Evolutionary conservation across 352 stramenopile species (phyloP).

Genomic region (Globisporangium barbulae): DNA sequence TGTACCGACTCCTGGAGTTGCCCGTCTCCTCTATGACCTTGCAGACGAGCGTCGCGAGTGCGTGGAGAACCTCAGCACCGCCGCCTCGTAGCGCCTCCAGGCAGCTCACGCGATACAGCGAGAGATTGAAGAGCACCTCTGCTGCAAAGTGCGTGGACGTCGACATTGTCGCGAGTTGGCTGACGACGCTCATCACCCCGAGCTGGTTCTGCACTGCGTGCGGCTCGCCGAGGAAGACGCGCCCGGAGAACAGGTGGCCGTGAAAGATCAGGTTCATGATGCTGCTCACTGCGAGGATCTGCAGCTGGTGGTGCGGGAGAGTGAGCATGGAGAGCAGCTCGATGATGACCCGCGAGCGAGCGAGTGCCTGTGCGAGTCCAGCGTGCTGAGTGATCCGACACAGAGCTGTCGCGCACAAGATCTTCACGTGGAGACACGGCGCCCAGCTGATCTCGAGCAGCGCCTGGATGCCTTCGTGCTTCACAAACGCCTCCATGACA

Average conservation of each 20-base stretch:
- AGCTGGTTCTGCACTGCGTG: constrained; percentile 66
- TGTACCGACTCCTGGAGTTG: constrained; percentile 14
- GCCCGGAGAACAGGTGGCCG: constrained; percentile 61
- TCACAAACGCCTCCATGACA: constrained; percentile 48
- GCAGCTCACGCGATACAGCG: constrained; percentile 55
- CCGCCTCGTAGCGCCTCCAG: constrained; percentile 48
- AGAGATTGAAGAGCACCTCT: constrained; percentile 73
- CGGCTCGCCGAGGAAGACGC: constrained; percentile 68
- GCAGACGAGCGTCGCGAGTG: constrained; percentile 39
- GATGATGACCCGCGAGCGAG: constrained; percentile 43
- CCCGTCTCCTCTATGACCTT: constrained; percentile 38
- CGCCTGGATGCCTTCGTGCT: constrained; percentile 47
- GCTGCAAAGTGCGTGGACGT: constrained; percentile 52
- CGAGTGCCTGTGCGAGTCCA: constrained; percentile 30
- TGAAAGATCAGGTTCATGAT: constrained; percentile 72
- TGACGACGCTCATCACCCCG: constrained; percentile 62
- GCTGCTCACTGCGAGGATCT: constrained; percentile 57
- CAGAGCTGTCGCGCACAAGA: constrained; percentile 59
- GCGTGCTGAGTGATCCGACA: constrained; percentile 48
- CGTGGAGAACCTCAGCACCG: constrained; percentile 54
- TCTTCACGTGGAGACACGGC: constrained; percentile 59
- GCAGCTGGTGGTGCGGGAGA: constrained; percentile 47
- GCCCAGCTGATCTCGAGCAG: constrained; percentile 74
- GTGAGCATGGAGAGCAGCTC: constrained; percentile 72
- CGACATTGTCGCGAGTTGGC: constrained; percentile 33